Evolutionary conservation across 73 alveolate species (phyloP), one percentile per base, ranked within the genome.

Genomic region (Uronychia binucleata): DNA sequence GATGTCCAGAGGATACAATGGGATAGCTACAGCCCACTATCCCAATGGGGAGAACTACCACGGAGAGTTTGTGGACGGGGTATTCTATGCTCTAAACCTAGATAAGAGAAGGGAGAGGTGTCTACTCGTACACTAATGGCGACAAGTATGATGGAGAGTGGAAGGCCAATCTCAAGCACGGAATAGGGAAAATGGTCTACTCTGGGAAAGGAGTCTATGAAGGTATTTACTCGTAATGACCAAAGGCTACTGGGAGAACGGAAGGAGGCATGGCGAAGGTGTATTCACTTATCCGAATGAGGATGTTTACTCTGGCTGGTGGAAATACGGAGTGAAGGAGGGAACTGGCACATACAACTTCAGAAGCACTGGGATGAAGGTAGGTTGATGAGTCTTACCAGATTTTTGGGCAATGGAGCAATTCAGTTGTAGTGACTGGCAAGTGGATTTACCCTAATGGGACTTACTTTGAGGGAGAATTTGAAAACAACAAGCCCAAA

Each of bases 131-230:
- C 76, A 80, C 84, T 57, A 85, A 86, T 80, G 92, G 96, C 29
- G 98, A 94, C 81, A 85, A 46, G 31, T 97, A 97, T 85, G 95
- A 92, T 82, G 99, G 99, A 14, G 95, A 93, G 82, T 97, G 97
- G 95, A 81, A 77, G 27, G 80, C 81, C 79, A 97, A 96, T 80
- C 75, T 77, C 29, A 97, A 97, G 93, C 95, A 93, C 83, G 99
- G 99, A 30, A 94, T 93, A 75, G 99, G 99, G 8, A 94, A 91
- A 89, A 84, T 93, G 94, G 79, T 83, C 29, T 96, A 93, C 77
- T 94, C 92, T 13, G 98, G 97, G 79, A 94, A 95, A 60, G 97
- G 96, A 58, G 93, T 91, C 30, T 97, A 97, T 90, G 94, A 86
- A 83, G 92, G 92, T 46, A 46, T 46, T 5, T 19, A 5, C 67